Evolutionary conservation across 2,329 filamentous ascomycete species (phyloP), one percentile per base, ranked within the genome.

Genomic region (Colletotrichum noveboracense): DNA sequence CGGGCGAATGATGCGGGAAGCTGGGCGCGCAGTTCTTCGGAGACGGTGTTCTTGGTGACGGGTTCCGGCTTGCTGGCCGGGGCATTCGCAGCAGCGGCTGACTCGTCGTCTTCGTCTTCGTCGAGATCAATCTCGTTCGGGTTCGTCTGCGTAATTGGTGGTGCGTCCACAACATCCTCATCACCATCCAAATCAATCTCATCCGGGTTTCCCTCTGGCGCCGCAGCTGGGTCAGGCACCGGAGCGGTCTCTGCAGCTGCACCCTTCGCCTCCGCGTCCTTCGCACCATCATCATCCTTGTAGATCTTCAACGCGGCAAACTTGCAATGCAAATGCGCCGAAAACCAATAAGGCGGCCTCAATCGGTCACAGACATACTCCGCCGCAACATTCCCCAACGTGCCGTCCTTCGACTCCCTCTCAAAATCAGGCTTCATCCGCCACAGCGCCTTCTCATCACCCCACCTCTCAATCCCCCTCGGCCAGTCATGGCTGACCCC

Each of bases 401-500:
- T 92, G 0, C 95, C 95, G 48, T 93, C 91, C 64, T 88, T 87
- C 2, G 95, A 96, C 83, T 99, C 97, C 66, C 91, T 85, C 78
- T 92, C 89, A 78, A 98, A 97, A 79, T 92, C 88, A 1, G 89
- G 89, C 86, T 98, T 98, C 82, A 88, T 90, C 34, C 86, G 87
- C 82, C 96, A 98, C 2, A 99, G 86, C 56, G 87, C 86, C 64
- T 89, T 85, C 62, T 89, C 86, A 81, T 98, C 89, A 7, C 97
- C 97, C 77, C 92, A 90, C 82, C 91, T 92, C 85, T 98, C 97
- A 70, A 98, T 91, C 1, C 90, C 93, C 66, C 93, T 91, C 1
- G 97, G 97, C 97, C 97, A 99, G 86, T 99, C 97, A 82, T 99
- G 97, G 79, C 96, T 98, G 69, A 99, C 85, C 4, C 96, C 96